Evolutionary conservation across 1,284 basidiomycete species (phyloP).

Genomic region (Singerocomus rubriflavus): DNA sequence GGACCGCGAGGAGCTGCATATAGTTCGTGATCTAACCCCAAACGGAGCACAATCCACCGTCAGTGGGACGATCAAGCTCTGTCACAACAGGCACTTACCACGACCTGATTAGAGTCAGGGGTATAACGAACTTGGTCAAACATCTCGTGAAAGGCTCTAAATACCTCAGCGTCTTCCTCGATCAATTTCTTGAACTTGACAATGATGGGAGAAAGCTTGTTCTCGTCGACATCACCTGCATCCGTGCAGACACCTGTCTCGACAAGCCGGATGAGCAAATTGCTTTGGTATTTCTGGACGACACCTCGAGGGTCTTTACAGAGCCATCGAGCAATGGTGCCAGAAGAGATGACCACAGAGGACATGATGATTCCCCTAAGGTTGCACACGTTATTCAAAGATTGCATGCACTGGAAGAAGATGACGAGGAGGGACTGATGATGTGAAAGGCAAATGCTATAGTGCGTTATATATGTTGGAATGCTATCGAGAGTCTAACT

Average conservation of each 20-base stretch:
- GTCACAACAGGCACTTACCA: constrained; percentile 4
- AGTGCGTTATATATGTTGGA: constrained; percentile 10
- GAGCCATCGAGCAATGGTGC: constrained; percentile 20
- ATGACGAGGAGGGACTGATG: neutral
- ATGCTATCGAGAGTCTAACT: no score
- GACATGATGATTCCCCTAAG: constrained; percentile 10
- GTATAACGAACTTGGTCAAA: constrained; percentile 18
- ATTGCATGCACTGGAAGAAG: neutral
- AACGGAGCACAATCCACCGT: neutral
- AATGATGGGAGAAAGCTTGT: constrained; percentile 29
- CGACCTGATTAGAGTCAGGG: neutral
- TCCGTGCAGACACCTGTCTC: constrained; percentile 4
- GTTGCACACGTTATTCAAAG: neutral
- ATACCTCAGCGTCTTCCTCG: constrained; percentile 38
- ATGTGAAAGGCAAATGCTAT: neutral
- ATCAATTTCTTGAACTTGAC: constrained; percentile 42
- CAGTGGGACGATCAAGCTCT: neutral
- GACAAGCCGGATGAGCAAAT: constrained; percentile 8
- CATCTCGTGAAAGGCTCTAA: constrained; percentile 38
- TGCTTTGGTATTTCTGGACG: constrained; percentile 7
- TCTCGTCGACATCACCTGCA: constrained; percentile 12
- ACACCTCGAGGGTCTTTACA: constrained; percentile 12
- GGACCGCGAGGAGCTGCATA: no score
- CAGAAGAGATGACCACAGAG: neutral
- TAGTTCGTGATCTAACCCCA: no score